phyloP scores from a whole-genome alignment of 768 basidiomycete species.

The Suillus sp. region DNA sequence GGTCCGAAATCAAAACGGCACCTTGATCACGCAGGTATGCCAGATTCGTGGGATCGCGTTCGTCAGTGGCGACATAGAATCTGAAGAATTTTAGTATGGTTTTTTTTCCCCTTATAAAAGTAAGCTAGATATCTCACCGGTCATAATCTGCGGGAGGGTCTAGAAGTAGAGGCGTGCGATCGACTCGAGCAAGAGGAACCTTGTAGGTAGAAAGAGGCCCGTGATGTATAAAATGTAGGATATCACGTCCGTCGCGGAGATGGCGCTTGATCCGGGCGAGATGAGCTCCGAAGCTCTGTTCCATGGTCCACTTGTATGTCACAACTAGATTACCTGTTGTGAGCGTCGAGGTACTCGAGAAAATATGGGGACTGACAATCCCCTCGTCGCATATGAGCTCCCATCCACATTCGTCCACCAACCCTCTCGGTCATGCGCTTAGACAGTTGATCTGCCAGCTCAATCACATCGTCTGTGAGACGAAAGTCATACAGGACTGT shows the following conservation, averaged over 20 bases:
- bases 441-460: constrained; percentile 33
- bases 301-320: constrained; percentile 37
- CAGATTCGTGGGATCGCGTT: constrained; percentile 38
- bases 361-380: constrained; percentile 36
- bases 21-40: constrained; percentile 36
- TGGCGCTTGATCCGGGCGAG: constrained; percentile 34
- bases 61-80: constrained; percentile 44
- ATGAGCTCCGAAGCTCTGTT: constrained; percentile 34
- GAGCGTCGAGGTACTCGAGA: too few relatives aligned
- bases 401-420: constrained; percentile 43
- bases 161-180: constrained; percentile 23
- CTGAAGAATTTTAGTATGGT: constrained; percentile 16
- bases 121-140: constrained; percentile 18
- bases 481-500: constrained; percentile 36
- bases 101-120: neutral
- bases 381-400: constrained; percentile 47
- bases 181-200: constrained; percentile 24
- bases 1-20: constrained; percentile 43
- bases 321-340: constrained; percentile 23
- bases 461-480: constrained; percentile 26
- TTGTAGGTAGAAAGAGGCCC: constrained; percentile 21
- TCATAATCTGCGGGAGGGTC: constrained; percentile 29
- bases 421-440: constrained; percentile 33
- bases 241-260: constrained; percentile 23
- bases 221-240: constrained; percentile 25